These are phyloP conservation scores for Noccaea bulbosa DNA, from an alignment of 345 rosid species.

Conservation along the genomic window DNA sequence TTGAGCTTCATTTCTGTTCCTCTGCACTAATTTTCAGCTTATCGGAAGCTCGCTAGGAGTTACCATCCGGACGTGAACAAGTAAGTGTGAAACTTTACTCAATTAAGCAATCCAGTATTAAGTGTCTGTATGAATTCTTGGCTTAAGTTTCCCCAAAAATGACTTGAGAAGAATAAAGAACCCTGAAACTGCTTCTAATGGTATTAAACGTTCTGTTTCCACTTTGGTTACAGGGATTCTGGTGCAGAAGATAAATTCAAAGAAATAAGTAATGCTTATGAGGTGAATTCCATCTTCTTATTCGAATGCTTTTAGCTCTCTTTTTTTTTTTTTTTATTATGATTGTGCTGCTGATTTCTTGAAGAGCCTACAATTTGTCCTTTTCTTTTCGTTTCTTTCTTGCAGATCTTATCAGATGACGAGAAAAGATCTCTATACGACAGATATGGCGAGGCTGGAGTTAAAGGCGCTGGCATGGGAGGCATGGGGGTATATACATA, in stretches of 20 bases:
- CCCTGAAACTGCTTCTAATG: constrained; percentile 4
- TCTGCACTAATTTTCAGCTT: constrained; percentile 61
- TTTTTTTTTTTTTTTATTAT: not conserved
- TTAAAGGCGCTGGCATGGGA: constrained; percentile 96
- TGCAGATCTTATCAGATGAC: constrained; percentile 93
- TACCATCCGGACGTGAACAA: constrained; percentile 98
- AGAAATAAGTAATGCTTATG: constrained; percentile 98
- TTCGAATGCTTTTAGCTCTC: constrained; percentile 14
- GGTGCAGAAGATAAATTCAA: constrained; percentile 93
- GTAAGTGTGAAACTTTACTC: constrained; percentile 52
- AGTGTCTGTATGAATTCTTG: not conserved
- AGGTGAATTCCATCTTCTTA: constrained; percentile 55
- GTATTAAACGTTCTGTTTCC: constrained; percentile 11
- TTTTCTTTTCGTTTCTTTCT: not conserved
- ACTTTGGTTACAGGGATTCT: constrained; percentile 63
- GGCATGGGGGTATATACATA: constrained; percentile 69
- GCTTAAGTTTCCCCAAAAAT: not conserved
- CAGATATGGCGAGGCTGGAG: constrained; percentile 93
- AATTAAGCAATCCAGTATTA: not conserved
- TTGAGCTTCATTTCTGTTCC: constrained; percentile 11
- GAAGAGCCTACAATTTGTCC: constrained; percentile 17
- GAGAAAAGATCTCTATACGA: constrained; percentile 96
- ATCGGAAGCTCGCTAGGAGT: constrained; percentile 94
- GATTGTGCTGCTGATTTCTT: constrained; percentile 2
- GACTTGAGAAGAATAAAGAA: constrained; percentile 4